A percentile compares a stretch with the other conserved stretches of the same genome.
phyloP scores from a whole-genome alignment of 1,139 yeast species.

The Hemisphaericaspora subhashii region DNA sequence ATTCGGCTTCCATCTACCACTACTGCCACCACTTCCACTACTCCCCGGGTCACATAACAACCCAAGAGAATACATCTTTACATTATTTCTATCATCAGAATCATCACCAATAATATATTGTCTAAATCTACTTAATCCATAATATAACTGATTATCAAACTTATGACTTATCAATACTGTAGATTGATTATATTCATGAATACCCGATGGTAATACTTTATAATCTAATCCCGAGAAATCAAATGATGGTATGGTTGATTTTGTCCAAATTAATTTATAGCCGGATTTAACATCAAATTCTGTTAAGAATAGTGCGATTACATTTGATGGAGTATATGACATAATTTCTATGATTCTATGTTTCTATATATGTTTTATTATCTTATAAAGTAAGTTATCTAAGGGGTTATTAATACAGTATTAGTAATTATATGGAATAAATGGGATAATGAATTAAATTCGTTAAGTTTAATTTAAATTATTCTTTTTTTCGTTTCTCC shows the following conservation, averaged over 20 bases:
- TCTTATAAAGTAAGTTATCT: no score
- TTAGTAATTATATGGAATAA: no score
- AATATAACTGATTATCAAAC: conserved; percentile 27
- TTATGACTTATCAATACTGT: conserved; percentile 36
- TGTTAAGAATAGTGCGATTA: conserved; percentile 55
- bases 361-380: no score
- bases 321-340: conserved; percentile 24
- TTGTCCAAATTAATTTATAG: conserved; percentile 59
- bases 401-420: no score
- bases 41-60: conserved; percentile 50
- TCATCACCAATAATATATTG: conserved; percentile 24
- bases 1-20: conserved; percentile 50
- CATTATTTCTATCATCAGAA: conserved; percentile 42
- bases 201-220: conserved; percentile 78
- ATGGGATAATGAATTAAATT: no score
- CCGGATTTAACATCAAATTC: conserved; percentile 67
- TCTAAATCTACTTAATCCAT: conserved; percentile 39
- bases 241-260: conserved; percentile 22
- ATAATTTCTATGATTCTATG: no score
- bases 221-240: conserved; percentile 56
- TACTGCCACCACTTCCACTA: conserved; percentile 3
- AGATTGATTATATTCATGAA: conserved; percentile 63
- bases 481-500: no score
- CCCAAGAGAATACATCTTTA: conserved; percentile 67
- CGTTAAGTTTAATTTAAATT: no score